Percentiles rank a stretch among this genome's conserved stretches.
Conservation (phyloP, 768 basidiomycete genomes). For the Kockovaella imperatae region DNA sequence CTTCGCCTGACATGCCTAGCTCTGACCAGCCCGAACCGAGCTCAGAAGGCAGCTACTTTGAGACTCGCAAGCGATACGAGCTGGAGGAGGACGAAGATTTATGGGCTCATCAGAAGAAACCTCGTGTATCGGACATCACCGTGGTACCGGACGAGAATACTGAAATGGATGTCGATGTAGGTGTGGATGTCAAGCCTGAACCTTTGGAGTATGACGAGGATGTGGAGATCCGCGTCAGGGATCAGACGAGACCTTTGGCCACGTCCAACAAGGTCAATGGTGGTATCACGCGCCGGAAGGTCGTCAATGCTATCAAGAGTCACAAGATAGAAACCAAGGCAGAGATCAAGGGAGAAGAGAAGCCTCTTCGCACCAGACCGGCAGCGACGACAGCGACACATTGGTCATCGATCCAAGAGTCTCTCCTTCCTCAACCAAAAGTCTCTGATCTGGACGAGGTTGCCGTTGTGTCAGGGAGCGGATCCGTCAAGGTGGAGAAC, state of each 20-base stretch:
- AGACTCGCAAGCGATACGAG: constrained; percentile 26
- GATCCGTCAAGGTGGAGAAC: constrained; percentile 29
- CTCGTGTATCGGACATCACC: constrained; percentile 28
- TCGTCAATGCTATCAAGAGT: constrained; percentile 39
- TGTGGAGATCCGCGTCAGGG: constrained; percentile 18
- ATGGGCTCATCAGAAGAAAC: constrained; percentile 36
- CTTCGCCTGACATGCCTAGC: constrained; percentile 42
- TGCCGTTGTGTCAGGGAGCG: constrained; percentile 17
- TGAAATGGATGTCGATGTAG: constrained; percentile 3
- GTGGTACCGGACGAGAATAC: constrained; percentile 19
- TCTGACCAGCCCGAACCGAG: constrained; percentile 33
- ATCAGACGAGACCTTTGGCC: constrained; percentile 29
- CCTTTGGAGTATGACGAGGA: constrained; percentile 28
- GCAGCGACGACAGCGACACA: constrained; percentile 20
- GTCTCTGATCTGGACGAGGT: constrained; percentile 29
- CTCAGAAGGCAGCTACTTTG: constrained; percentile 32
- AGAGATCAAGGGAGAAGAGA: constrained; percentile 28
- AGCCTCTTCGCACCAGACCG: constrained; percentile 18
- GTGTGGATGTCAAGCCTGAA: constrained; percentile 16
- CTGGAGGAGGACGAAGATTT: constrained; percentile 30
- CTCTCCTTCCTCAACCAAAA: constrained; percentile 18
- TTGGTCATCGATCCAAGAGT: constrained; percentile 33
- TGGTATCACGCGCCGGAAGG: constrained; percentile 13
- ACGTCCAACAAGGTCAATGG: constrained; percentile 26
- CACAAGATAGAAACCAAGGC: constrained; percentile 19